Evolutionary conservation across 495 filamentous ascomycete species (phyloP).

Genomic region (Gamarada debralockiae): DNA sequence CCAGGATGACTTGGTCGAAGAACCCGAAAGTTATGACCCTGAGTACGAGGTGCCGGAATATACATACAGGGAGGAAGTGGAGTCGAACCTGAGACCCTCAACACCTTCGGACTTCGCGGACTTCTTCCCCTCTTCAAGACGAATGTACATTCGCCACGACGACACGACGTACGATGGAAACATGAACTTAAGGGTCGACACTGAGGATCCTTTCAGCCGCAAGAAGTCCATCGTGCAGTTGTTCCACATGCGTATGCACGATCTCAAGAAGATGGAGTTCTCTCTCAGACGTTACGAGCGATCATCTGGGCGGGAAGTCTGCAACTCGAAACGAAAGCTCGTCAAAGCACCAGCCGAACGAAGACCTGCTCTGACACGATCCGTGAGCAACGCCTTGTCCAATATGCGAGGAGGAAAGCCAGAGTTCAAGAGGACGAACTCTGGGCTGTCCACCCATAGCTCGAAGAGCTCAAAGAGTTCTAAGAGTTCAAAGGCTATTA

Average conservation of each 20-base stretch:
- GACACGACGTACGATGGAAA: slow-evolving; percentile 90
- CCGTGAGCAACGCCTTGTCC: slow-evolving; percentile 71
- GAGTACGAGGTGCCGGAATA: slow-evolving; percentile 54
- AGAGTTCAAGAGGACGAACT: slow-evolving; percentile 45
- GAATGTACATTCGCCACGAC: slow-evolving; percentile 83
- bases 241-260: slow-evolving; percentile 95
- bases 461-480: slow-evolving; percentile 32
- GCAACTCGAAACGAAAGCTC: slow-evolving; percentile 76
- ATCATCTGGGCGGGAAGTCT: slow-evolving; percentile 90
- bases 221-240: slow-evolving; percentile 69
- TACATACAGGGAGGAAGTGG: slow-evolving; percentile 53
- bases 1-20: slow-evolving; percentile 54
- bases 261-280: slow-evolving; percentile 80
- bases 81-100: slow-evolving; percentile 63
- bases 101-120: slow-evolving; percentile 80
- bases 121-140: slow-evolving; percentile 80
- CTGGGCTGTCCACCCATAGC: slow-evolving; percentile 36
- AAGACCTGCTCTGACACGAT: slow-evolving; percentile 58
- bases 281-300: slow-evolving; percentile 90
- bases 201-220: slow-evolving; percentile 40
- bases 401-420: slow-evolving; percentile 52
- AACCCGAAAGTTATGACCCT: slow-evolving; percentile 47
- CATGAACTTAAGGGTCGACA: slow-evolving; percentile 94
- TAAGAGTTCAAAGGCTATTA: slow-evolving; percentile 29
- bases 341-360: slow-evolving; percentile 31